Percentiles rank a stretch among this genome's conserved stretches.
These are phyloP conservation scores for Sporothrix protearum DNA, from an alignment of 2,329 filamentous ascomycete species.

Conservation along the genomic window DNA sequence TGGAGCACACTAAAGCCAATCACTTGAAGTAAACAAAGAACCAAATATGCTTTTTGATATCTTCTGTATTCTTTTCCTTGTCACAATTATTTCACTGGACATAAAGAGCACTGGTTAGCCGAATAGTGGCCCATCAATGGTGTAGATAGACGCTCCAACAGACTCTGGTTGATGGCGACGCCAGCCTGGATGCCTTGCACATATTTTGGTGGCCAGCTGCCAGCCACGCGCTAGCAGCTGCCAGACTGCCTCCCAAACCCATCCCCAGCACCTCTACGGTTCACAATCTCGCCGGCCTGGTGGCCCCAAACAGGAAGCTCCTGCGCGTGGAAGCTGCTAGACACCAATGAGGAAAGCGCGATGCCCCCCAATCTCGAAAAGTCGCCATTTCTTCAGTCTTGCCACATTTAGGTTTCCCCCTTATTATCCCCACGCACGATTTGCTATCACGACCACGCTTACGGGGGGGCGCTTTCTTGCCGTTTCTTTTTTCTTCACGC, in stretches of 20 bases:
- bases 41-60: too few relatives aligned
- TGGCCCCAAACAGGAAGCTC: conserved; percentile 24
- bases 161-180: background rate
- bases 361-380: conserved; percentile 9
- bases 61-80: too few relatives aligned
- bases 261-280: background rate
- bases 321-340: conserved; percentile 19
- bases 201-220: background rate
- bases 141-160: background rate
- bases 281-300: background rate
- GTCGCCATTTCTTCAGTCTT: conserved; percentile 18
- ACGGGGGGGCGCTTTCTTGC: background rate
- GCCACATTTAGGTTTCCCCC: conserved; percentile 23
- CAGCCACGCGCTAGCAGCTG: conserved; percentile 4
- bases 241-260: background rate
- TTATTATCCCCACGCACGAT: conserved; percentile 18
- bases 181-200: conserved; percentile 7
- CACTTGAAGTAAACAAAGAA: too few relatives aligned
- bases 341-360: conserved; percentile 21
- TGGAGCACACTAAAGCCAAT: too few relatives aligned
- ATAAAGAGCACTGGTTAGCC: background rate
- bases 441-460: conserved; percentile 17
- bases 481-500: background rate
- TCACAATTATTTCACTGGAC: background rate
- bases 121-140: background rate